Conservation (phyloP, 306 rosid species). For the Potentilla sterilis region DNA sequence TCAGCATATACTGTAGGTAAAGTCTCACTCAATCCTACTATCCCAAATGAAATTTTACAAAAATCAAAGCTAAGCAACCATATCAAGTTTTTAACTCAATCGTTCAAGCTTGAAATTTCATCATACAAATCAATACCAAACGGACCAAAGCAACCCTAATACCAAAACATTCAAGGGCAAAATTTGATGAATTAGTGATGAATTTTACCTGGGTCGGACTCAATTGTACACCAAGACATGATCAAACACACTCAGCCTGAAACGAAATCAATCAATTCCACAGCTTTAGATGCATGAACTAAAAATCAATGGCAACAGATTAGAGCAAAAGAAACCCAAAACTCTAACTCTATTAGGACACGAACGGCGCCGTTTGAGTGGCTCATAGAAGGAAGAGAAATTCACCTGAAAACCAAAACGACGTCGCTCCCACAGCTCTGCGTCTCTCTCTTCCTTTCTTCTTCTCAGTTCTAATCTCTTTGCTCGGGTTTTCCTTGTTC, state of each 20-base stretch:
- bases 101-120: not conserved
- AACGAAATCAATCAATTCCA: not conserved
- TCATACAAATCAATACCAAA: not conserved
- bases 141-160: not conserved
- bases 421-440: not conserved
- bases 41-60: not conserved
- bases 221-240: constrained; percentile 99
- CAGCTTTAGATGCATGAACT: not conserved
- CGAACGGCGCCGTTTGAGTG: not conserved
- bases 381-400: not conserved
- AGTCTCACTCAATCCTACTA: not conserved
- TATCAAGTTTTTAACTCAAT: not conserved
- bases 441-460: constrained; percentile 5
- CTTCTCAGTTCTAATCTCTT: not conserved
- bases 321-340: not conserved
- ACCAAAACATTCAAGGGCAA: not conserved
- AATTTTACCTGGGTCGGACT: constrained; percentile 90
- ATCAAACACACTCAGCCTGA: constrained; percentile 42
- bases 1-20: not conserved
- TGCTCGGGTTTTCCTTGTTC: not conserved
- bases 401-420: constrained; percentile 12
- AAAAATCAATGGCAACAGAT: not conserved
- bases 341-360: not conserved
- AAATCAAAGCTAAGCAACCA: not conserved
- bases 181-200: not conserved